phyloP scores from a whole-genome alignment of 1,139 yeast species.

The Saccharomyces hybrid region DNA sequence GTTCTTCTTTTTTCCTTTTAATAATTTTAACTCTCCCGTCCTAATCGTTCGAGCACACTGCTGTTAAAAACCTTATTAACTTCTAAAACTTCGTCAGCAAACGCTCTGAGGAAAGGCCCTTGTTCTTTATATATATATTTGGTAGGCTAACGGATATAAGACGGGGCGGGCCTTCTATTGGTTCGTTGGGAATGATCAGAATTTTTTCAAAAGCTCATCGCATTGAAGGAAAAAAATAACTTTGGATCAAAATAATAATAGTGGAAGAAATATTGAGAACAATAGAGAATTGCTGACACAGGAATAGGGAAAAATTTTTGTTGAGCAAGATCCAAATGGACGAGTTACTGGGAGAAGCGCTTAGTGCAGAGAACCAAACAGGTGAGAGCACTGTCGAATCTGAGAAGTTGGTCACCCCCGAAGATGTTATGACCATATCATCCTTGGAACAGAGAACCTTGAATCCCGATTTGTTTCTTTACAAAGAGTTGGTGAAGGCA shows the following conservation, averaged over 20 bases:
- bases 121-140: constrained; percentile 7
- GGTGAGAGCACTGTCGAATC: neutral
- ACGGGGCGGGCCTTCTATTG: constrained; percentile 2
- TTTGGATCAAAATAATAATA: neutral
- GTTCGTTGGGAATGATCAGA: constrained; percentile 2
- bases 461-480: constrained; percentile 56
- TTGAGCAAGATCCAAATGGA: neutral
- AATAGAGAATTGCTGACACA: neutral
- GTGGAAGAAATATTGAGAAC: neutral
- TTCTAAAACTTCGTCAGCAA: neutral
- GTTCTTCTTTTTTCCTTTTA: neutral
- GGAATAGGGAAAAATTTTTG: neutral
- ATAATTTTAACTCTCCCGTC: neutral
- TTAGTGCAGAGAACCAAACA: neutral
- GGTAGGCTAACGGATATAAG: neutral
- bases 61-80: neutral
- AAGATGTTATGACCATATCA: constrained; percentile 11
- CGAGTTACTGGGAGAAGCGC: neutral
- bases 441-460: constrained; percentile 37
- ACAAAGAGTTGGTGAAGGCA: constrained; percentile 44
- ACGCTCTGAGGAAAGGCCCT: neutral
- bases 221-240: neutral
- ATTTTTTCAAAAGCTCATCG: neutral
- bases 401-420: constrained; percentile 3
- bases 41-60: neutral